Conservation (phyloP, 306 rosid species). For the Psophocarpus tetragonolobus region DNA sequence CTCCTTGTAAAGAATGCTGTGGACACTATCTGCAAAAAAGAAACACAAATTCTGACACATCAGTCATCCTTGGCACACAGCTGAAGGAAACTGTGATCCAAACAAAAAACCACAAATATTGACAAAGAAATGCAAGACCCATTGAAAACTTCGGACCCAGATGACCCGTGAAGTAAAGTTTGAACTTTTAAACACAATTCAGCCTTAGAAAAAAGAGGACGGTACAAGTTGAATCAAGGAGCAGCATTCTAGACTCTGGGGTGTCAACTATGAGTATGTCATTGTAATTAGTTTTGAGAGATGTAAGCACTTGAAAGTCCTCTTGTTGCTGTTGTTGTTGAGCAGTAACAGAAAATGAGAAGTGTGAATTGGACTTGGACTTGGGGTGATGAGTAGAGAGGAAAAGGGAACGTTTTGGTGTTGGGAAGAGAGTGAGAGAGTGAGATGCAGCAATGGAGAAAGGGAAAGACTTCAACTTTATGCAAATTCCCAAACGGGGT, state of each 20-base stretch:
- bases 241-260: slow-evolving; percentile 68
- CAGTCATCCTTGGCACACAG: background rate
- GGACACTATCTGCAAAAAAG: slow-evolving; percentile 66
- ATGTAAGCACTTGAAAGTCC: slow-evolving; percentile 49
- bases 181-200: background rate
- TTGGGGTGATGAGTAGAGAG: background rate
- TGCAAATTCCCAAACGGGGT: background rate
- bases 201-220: background rate
- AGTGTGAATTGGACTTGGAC: slow-evolving; percentile 5
- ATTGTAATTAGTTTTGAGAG: slow-evolving; percentile 59
- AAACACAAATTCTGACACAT: background rate
- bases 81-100: background rate
- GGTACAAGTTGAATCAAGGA: slow-evolving; percentile 77
- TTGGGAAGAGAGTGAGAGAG: background rate
- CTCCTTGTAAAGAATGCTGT: slow-evolving; percentile 77
- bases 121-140: background rate
- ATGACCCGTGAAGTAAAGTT: slow-evolving; percentile 20
- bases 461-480: background rate
- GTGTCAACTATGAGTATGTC: slow-evolving; percentile 72
- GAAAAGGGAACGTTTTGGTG: background rate
- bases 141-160: background rate
- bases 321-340: slow-evolving; percentile 33
- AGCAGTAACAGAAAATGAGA: slow-evolving; percentile 14
- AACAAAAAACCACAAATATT: background rate
- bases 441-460: slow-evolving; percentile 20